A percentile compares a stretch with the other conserved stretches of the same genome.
phyloP scores from a whole-genome alignment of 2,329 filamentous ascomycete genomes.

The Ophiostoma sp. region DNA sequence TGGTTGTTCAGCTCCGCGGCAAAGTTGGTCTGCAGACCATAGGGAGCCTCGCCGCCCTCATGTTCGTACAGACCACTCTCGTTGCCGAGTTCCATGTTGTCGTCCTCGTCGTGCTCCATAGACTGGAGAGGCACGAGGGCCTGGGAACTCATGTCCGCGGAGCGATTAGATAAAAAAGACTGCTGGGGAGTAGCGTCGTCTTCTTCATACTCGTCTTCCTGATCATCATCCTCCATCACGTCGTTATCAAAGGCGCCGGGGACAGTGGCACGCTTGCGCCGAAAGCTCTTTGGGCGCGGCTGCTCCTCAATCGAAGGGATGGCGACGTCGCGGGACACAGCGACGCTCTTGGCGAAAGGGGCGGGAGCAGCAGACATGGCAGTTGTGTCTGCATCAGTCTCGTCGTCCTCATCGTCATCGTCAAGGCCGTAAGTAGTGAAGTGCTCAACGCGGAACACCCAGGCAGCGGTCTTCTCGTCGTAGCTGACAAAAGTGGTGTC shows the following conservation, averaged over 20 bases:
- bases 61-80: conserved; percentile 71
- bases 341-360: background rate
- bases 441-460: conserved; percentile 91
- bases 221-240: conserved; percentile 50
- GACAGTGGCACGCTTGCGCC: conserved; percentile 44
- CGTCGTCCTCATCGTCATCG: conserved; percentile 72
- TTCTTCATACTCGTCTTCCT: conserved; percentile 54
- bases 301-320: conserved; percentile 33
- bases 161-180: conserved; percentile 93
- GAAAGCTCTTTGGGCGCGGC: conserved; percentile 50
- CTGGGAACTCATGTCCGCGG: conserved; percentile 67
- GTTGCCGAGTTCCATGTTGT: conserved; percentile 64
- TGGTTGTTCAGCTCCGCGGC: conserved; percentile 60
- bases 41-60: conserved; percentile 66
- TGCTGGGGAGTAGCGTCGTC: conserved; percentile 44
- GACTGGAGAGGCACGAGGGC: conserved; percentile 48
- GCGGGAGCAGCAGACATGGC: conserved; percentile 27
- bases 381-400: conserved; percentile 55
- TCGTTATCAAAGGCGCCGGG: conserved; percentile 77
- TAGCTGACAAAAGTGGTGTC: conserved; percentile 82
- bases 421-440: conserved; percentile 93
- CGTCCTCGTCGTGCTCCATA: conserved; percentile 58
- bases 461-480: conserved; percentile 71
- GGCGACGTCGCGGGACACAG: conserved; percentile 30
- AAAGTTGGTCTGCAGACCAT: conserved; percentile 66